Percentiles rank a stretch among this genome's conserved stretches.
Conservation (phyloP, 2,329 filamentous ascomycete genomes). For the Pseudopithomyces chartarum region DNA sequence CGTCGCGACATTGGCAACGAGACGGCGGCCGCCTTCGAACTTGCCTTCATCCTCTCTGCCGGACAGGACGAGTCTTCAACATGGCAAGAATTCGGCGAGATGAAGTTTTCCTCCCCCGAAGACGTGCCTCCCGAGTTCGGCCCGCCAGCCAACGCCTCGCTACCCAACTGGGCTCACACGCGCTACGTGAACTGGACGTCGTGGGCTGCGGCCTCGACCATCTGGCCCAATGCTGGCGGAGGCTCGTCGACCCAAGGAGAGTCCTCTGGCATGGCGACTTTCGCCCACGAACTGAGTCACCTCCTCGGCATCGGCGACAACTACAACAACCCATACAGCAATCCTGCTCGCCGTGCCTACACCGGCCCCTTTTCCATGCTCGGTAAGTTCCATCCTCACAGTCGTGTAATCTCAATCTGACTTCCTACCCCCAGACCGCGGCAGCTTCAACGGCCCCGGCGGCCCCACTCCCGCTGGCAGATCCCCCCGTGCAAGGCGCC, state of each 20-base stretch:
- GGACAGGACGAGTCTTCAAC: conserved; percentile 62
- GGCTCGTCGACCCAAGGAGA: conserved; percentile 61
- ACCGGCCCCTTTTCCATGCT: conserved; percentile 61
- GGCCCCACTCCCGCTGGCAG: conserved; percentile 59
- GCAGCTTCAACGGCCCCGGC: conserved; percentile 59
- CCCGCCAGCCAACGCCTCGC: conserved; percentile 51
- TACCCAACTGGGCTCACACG: conserved; percentile 55
- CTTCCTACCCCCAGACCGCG: too few species aligned
- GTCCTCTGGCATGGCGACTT: conserved; percentile 59
- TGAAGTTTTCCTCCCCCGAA: conserved; percentile 55
- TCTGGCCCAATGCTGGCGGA: conserved; percentile 60
- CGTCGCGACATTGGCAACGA: conserved; percentile 57
- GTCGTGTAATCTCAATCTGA: too few species aligned
- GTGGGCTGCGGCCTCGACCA: conserved; percentile 56
- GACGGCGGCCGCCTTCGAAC: conserved; percentile 55
- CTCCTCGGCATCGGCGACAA: conserved; percentile 56
- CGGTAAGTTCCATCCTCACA: too few species aligned
- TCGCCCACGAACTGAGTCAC: conserved; percentile 60
- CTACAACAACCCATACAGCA: conserved; percentile 60
- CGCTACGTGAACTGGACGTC: conserved; percentile 61
- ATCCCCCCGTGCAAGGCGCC: conserved; percentile 56
- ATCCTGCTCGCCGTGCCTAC: conserved; percentile 53
- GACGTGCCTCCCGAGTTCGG: conserved; percentile 58
- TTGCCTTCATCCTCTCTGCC: conserved; percentile 60
- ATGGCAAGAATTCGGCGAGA: conserved; percentile 63